phyloP scores from a whole-genome alignment of 2,329 filamentous ascomycete species.

The Xylogone sp. region DNA sequence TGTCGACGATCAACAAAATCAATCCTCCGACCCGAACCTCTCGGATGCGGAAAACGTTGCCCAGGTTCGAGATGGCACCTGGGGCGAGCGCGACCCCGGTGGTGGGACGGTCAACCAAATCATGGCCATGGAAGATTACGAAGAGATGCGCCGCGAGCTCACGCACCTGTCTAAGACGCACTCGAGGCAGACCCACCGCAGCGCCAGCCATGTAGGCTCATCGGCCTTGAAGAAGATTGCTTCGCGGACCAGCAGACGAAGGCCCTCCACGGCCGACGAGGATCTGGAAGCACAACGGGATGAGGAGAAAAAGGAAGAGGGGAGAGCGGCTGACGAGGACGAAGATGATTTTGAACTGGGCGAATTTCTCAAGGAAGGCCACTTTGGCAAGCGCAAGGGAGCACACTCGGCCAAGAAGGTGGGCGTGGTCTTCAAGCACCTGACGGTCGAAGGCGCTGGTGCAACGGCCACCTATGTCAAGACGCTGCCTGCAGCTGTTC shows the following conservation, averaged over 20 bases:
- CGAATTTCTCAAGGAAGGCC: constrained; percentile 68
- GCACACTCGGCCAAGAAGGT: constrained; percentile 71
- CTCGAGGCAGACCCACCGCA: constrained; percentile 13
- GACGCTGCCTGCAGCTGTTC: constrained; percentile 68
- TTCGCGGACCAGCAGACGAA: constrained; percentile 12
- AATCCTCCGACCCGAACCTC: constrained; percentile 3
- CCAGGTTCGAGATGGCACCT: constrained; percentile 43
- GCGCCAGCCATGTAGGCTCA: neutral
- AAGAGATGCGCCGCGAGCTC: constrained; percentile 52
- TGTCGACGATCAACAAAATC: neutral
- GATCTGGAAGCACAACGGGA: constrained; percentile 17
- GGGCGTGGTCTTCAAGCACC: constrained; percentile 71
- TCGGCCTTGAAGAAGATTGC: constrained; percentile 9
- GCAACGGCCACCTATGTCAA: constrained; percentile 65
- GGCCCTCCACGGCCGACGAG: constrained; percentile 21
- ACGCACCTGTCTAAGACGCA: constrained; percentile 45
- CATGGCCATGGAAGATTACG: constrained; percentile 55
- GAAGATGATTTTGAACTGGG: constrained; percentile 64
- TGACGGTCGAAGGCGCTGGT: constrained; percentile 70
- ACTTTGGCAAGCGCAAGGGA: constrained; percentile 69
- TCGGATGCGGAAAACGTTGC: neutral
- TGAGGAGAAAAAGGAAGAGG: constrained; percentile 19
- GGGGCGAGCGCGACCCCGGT: constrained; percentile 55
- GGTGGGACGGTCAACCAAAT: constrained; percentile 49
- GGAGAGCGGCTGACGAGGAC: constrained; percentile 31